Evolutionary conservation across 2,329 filamentous ascomycete genomes (phyloP), one percentile per base, ranked within the genome.

Genomic region (Neonectria sp.): DNA sequence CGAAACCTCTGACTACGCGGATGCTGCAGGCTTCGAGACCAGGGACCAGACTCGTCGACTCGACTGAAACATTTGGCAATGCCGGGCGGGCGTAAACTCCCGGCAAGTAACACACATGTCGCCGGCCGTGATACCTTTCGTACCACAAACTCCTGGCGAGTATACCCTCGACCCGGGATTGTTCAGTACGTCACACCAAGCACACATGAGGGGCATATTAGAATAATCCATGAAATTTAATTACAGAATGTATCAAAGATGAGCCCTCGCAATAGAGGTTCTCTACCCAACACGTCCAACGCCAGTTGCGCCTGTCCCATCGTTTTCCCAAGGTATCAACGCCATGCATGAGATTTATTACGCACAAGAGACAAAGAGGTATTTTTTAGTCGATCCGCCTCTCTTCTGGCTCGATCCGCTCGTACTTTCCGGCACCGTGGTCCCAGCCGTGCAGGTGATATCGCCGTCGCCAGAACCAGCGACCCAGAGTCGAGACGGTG

Each of bases 331-430:
- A 53, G 60, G 64, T 69, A 62, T 67, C 60, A 67, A 68, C 65
- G 52, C 60, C 65, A 52, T 43, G 56, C 56, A 55, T 60, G 21
- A 57, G 12, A 55, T 45, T 4, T 8, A 33, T 21, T 49, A 27
- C 35, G 4, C 33, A 25, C 29, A 55, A 11, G 33, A 45, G n/a
- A 24, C n/a, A 24, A 21, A 21, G 11, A n/a, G 12, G 17, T n/a
- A 35, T 17, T 57, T 24, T 48, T 68, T 43, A 71, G 33, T 71
- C 69, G 21, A 71, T 71, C n/a, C 69, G 60, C 57, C 69, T 57
- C 69, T 71, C 69, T 24, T 71, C 67, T 11, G 56, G 21, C 9
- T 63, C 64, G 9, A 71, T 35, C 27, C 64, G 55, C 61, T 69
- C 61, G 31, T 71, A 71, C 64, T 65, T 69, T 29, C 40, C 53